A percentile compares a stretch with the other conserved stretches of the same genome.
These are phyloP conservation scores for Laetiporus sulphureus DNA, from an alignment of 1,284 basidiomycete species.

Conservation along the genomic window DNA sequence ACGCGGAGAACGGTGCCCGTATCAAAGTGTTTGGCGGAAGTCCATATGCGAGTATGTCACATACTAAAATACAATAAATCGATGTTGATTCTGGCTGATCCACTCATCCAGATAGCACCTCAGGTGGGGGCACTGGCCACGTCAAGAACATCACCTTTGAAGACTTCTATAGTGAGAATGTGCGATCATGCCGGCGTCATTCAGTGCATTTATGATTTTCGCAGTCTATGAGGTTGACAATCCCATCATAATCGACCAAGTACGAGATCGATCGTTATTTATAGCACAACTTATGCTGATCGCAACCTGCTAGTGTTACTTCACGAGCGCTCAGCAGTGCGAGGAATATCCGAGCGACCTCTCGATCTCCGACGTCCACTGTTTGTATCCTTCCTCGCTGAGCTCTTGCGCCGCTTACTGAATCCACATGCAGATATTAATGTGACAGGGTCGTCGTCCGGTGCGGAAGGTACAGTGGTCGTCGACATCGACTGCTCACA, in stretches of 20 bases:
- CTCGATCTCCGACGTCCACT: slow-evolving; percentile 36
- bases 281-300: background rate
- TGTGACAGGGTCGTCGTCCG: slow-evolving; percentile 33
- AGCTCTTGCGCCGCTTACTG: background rate
- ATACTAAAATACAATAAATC: too few species aligned
- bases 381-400: slow-evolving; percentile 12
- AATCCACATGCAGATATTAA: slow-evolving; percentile 23
- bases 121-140: slow-evolving; percentile 52
- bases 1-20: slow-evolving; percentile 58
- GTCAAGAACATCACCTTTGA: slow-evolving; percentile 52
- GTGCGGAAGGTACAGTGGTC: slow-evolving; percentile 29
- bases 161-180: slow-evolving; percentile 31
- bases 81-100: background rate
- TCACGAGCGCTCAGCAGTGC: slow-evolving; percentile 38
- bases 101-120: slow-evolving; percentile 19
- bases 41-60: slow-evolving; percentile 19
- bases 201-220: background rate
- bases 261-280: slow-evolving; percentile 11
- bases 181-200: background rate
- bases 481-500: slow-evolving; percentile 34
- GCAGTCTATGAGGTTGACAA: slow-evolving; percentile 43
- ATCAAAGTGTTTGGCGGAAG: slow-evolving; percentile 62
- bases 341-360: slow-evolving; percentile 46
- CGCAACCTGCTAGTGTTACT: slow-evolving; percentile 40
- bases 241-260: slow-evolving; percentile 51